Percentiles rank a stretch among this genome's conserved stretches.
phyloP scores from a whole-genome alignment of 2,329 filamentous ascomycete genomes.

The Tympanopsis confertula region DNA sequence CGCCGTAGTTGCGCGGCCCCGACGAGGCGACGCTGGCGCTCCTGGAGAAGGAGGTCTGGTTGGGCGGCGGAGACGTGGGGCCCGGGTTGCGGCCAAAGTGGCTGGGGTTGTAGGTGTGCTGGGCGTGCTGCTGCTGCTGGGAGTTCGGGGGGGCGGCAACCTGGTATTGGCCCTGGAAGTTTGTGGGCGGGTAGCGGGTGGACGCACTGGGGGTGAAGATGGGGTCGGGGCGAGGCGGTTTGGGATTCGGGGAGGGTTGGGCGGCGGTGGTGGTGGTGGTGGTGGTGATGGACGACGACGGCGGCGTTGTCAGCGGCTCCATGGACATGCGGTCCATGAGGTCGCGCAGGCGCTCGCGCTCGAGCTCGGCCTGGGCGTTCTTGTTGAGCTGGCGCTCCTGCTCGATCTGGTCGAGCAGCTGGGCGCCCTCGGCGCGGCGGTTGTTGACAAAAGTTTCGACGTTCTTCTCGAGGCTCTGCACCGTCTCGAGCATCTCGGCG shows the following conservation, averaged over 20 bases:
- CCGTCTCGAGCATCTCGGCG: conserved; percentile 86
- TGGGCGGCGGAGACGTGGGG: conserved; percentile 31
- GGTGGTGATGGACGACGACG: conserved; percentile 28
- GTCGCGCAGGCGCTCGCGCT: conserved; percentile 73
- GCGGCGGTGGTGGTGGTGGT: conserved; percentile 18
- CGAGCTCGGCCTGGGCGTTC: conserved; percentile 58
- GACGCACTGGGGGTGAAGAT: background rate
- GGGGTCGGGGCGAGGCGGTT: background rate
- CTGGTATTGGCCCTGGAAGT: background rate
- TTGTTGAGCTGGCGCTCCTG: conserved; percentile 57
- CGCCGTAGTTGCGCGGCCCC: conserved; percentile 13
- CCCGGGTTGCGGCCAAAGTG: conserved; percentile 45
- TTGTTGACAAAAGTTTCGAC: conserved; percentile 97
- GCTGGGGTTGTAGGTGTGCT: conserved; percentile 41
- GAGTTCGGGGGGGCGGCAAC: background rate
- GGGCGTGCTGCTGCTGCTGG: background rate
- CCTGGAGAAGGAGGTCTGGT: no score
- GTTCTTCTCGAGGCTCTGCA: conserved; percentile 85
- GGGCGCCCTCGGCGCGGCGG: conserved; percentile 76
- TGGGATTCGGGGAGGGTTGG: background rate
- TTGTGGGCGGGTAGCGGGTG: background rate
- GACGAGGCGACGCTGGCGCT: no score
- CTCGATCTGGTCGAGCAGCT: conserved; percentile 80
- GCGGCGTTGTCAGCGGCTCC: conserved; percentile 41
- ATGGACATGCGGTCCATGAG: conserved; percentile 95